Evolutionary conservation across 208 protist genomes (phyloP).

Genomic region (Wallacemonas sp.): DNA sequence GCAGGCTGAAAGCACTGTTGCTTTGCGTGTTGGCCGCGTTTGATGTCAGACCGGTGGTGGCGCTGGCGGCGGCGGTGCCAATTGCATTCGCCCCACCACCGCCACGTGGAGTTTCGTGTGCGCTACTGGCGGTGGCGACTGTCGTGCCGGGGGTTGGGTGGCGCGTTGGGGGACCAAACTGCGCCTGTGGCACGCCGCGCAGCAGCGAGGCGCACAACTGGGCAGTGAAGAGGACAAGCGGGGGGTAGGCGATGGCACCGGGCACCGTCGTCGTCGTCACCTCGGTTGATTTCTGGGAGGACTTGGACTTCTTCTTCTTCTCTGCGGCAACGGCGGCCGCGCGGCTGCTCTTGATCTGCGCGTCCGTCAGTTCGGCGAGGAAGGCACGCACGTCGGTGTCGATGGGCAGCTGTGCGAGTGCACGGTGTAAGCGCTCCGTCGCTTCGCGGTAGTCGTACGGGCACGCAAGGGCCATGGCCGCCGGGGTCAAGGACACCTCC

Average conservation of each 20-base stretch:
- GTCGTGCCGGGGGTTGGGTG: not conserved
- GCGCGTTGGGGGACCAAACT: not conserved
- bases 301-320: too few species aligned
- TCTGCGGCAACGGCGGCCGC: not conserved
- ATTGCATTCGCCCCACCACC: too few species aligned
- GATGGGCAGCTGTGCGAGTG: slow-evolving; percentile 14
- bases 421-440: not conserved
- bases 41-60: slow-evolving; percentile 4
- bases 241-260: too few species aligned
- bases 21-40: not conserved
- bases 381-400: not conserved
- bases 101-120: not conserved
- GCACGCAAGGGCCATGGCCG: not conserved
- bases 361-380: not conserved
- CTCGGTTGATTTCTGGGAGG: too few species aligned
- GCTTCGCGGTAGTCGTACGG: slow-evolving; percentile 4
- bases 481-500: too few species aligned
- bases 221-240: slow-evolving; percentile 4
- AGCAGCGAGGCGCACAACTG: slow-evolving; percentile 9
- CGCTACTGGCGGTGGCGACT: not conserved
- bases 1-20: not conserved
- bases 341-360: not conserved
- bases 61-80: not conserved
- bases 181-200: not conserved
- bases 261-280: too few species aligned